Base-by-base conservation (phyloP, 192 early-diverging fungal species). In the Jimgerdemannia lactiflua region DNA sequence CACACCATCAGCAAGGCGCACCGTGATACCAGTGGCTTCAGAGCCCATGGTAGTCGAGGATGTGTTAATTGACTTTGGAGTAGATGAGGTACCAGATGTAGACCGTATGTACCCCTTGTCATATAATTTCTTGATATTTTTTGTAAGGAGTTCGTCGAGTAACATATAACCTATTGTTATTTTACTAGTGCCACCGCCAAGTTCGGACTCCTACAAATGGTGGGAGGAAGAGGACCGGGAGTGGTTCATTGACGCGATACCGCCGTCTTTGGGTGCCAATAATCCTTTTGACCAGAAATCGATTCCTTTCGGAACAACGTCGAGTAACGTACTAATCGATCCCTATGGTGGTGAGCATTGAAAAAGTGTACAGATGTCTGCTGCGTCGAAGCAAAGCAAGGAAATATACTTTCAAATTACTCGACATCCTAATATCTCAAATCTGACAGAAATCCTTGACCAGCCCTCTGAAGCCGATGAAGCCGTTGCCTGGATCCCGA, bases 131-230 rank as follows among this genome's bases (percentile, higher is more conserved):
- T 64, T 29, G 3, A 70, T 29, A n/a, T 29, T 29, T 29, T 29
- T 29, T 29, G 29, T 29, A 29, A 29, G 29, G 29, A 29, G 29
- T 29, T 29, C 29, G 3, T 71, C 29, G 68, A 18, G 42, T 20
- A 19, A 70, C 42, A 69, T 1, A 19, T 73, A 69, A 42, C 17
- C 65, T 40, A 19, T 72, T 70, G 14, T 40, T 3, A 20, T 43
- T 70, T 72, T 65, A 42, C 59, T 71, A 86, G 86, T 78, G 4
- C 88, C 85, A 7, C 78, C 80, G 65, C 88, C 88, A 39, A 89
- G 88, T 43, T 85, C 88, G 10, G 85, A 85, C 3, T 64, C 42
- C 3, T 77, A 80, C 29, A 83, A 87, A 64, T 90, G 88, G 88
- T 90, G 88, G 88, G 84, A 86, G 29, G 80, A 84, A 63, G 49